Evolutionary conservation across 495 filamentous ascomycete species (phyloP).

Genomic region (Hypoxylon fragiforme): DNA sequence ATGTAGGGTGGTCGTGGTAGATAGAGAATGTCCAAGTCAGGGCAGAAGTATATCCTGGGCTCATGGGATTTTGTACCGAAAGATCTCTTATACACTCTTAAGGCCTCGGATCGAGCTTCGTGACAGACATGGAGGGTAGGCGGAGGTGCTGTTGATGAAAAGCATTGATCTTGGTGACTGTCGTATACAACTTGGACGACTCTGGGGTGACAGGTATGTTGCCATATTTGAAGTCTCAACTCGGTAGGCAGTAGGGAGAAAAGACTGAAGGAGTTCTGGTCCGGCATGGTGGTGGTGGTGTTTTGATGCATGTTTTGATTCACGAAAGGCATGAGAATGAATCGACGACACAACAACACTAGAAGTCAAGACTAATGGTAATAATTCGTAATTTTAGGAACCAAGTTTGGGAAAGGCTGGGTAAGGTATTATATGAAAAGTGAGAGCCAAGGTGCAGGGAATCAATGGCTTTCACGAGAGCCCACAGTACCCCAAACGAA

Average conservation of each 20-base stretch:
- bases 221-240: constrained; percentile 56
- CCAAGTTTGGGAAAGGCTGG: constrained; percentile 12
- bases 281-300: constrained; percentile 25
- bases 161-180: constrained; percentile 36
- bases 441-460: constrained; percentile 14
- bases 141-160: constrained; percentile 45
- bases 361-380: constrained; percentile 8
- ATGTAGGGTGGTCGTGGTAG: constrained; percentile 48
- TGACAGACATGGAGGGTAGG: constrained; percentile 45
- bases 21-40: constrained; percentile 52
- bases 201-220: constrained; percentile 43
- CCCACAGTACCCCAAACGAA: constrained; percentile 21
- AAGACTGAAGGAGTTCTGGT: constrained; percentile 39
- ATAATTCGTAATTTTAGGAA: background rate
- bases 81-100: constrained; percentile 43
- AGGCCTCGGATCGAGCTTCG: constrained; percentile 51
- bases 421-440: constrained; percentile 20
- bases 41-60: constrained; percentile 49
- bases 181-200: constrained; percentile 48
- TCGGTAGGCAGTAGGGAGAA: constrained; percentile 51
- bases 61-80: constrained; percentile 45
- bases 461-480: constrained; percentile 11
- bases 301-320: no score
- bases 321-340: constrained; percentile 3
- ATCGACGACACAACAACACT: constrained; percentile 1